A percentile compares a stretch with the other conserved stretches of the same genome.
Conservation (phyloP, 257 asterid species). For the Plectranthus barbatus region DNA sequence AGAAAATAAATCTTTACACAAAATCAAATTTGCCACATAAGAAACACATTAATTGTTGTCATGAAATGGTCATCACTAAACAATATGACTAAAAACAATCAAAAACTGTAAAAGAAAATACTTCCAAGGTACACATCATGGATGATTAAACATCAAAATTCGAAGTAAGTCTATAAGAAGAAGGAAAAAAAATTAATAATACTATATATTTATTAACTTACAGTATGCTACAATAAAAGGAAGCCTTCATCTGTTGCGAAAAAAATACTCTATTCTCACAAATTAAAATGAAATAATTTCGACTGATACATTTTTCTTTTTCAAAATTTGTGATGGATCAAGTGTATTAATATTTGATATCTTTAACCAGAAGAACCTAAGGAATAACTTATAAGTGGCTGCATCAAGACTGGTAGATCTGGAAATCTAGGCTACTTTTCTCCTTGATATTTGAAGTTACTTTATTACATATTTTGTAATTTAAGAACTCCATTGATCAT, state of each 20-base stretch:
- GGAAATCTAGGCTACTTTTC: background rate
- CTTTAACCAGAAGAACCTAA: background rate
- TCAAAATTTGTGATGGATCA: background rate
- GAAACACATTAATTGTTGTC: background rate
- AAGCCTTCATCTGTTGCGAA: background rate
- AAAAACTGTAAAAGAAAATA: background rate
- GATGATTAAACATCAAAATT: background rate
- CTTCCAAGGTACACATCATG: background rate
- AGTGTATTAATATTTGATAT: background rate
- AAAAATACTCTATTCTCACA: background rate
- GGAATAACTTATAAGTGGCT: background rate
- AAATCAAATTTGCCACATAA: background rate
- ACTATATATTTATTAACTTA: background rate
- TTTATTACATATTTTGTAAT: background rate
- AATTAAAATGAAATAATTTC: background rate
- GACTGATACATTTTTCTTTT: background rate
- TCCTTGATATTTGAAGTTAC: background rate
- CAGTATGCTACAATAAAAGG: too few species aligned
- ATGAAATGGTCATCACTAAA: background rate
- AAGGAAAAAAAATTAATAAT: background rate
- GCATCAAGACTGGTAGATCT: background rate
- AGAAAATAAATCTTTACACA: background rate
- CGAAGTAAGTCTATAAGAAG: background rate
- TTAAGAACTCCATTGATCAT: background rate
- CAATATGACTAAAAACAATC: background rate